Conservation (phyloP, 2,329 filamentous ascomycete species). For the Claviceps digitariae region DNA sequence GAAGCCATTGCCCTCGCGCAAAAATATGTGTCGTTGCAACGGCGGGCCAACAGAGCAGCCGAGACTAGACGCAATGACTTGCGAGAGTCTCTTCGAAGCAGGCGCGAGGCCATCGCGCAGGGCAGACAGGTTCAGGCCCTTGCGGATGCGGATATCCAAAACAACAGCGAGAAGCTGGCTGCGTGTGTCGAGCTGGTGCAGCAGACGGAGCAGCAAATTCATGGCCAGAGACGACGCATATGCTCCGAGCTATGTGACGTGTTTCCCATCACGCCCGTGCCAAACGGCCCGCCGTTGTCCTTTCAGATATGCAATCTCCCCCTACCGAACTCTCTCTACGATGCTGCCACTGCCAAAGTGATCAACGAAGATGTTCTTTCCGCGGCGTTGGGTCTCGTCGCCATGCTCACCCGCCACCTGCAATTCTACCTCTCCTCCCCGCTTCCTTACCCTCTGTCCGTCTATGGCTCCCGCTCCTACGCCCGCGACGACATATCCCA, state of each 20-base stretch:
- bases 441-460: conserved; percentile 66
- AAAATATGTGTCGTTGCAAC: conserved; percentile 48
- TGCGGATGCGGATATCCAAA: conserved; percentile 46
- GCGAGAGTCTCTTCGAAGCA: conserved; percentile 47
- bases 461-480: conserved; percentile 59
- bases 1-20: conserved; percentile 34
- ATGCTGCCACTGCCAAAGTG: conserved; percentile 28
- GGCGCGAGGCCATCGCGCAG: conserved; percentile 52
- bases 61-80: conserved; percentile 54
- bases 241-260: conserved; percentile 69
- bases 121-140: conserved; percentile 47
- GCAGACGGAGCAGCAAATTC: conserved; percentile 51
- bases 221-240: conserved; percentile 76
- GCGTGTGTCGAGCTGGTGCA: conserved; percentile 41
- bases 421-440: conserved; percentile 71
- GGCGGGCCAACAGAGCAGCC: conserved; percentile 49
- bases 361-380: conserved; percentile 59
- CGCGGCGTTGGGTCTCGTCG: conserved; percentile 68
- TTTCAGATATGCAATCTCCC: conserved; percentile 73
- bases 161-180: conserved; percentile 45
- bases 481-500: conserved; percentile 63
- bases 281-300: conserved; percentile 46
- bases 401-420: conserved; percentile 60
- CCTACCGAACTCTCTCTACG: conserved; percentile 70
- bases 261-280: conserved; percentile 61